phyloP scores from a whole-genome alignment of 2,329 filamentous ascomycete species.

The Exophiala lecanii-corni region DNA sequence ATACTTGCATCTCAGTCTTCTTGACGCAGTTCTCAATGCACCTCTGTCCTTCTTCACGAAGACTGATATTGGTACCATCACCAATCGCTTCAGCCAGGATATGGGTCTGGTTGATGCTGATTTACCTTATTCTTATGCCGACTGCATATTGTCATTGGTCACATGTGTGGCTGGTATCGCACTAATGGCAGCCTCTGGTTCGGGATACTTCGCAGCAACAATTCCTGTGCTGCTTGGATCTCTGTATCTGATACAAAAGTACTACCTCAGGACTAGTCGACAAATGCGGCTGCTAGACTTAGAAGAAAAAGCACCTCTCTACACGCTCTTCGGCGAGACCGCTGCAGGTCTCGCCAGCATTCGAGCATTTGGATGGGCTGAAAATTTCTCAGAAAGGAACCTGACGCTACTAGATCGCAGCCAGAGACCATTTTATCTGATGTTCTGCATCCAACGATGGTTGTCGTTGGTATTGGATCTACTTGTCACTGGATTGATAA shows the following conservation, averaged over 20 bases:
- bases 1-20: slow-evolving; percentile 45
- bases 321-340: slow-evolving; percentile 54
- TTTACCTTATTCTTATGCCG: slow-evolving; percentile 37
- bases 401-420: slow-evolving; percentile 48
- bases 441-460: slow-evolving; percentile 56
- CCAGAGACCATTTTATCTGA: slow-evolving; percentile 54
- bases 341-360: slow-evolving; percentile 53
- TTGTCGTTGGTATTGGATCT: slow-evolving; percentile 49
- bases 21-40: slow-evolving; percentile 46
- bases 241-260: slow-evolving; percentile 50
- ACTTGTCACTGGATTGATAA: slow-evolving; percentile 46
- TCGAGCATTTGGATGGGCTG: slow-evolving; percentile 54
- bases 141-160: slow-evolving; percentile 26
- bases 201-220: slow-evolving; percentile 46
- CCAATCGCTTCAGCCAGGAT: slow-evolving; percentile 44
- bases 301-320: slow-evolving; percentile 57
- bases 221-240: slow-evolving; percentile 47
- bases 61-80: slow-evolving; percentile 38
- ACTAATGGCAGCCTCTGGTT: slow-evolving; percentile 43
- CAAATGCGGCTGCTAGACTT: slow-evolving; percentile 59
- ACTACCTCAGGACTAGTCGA: slow-evolving; percentile 57
- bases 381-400: slow-evolving; percentile 42
- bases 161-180: slow-evolving; percentile 43
- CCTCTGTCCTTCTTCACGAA: slow-evolving; percentile 41
- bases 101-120: slow-evolving; percentile 42